A percentile compares a stretch with the other conserved stretches of the same genome.
Conservation (phyloP, 805 yeast genomes). For the Huiozyma naganishii region DNA sequence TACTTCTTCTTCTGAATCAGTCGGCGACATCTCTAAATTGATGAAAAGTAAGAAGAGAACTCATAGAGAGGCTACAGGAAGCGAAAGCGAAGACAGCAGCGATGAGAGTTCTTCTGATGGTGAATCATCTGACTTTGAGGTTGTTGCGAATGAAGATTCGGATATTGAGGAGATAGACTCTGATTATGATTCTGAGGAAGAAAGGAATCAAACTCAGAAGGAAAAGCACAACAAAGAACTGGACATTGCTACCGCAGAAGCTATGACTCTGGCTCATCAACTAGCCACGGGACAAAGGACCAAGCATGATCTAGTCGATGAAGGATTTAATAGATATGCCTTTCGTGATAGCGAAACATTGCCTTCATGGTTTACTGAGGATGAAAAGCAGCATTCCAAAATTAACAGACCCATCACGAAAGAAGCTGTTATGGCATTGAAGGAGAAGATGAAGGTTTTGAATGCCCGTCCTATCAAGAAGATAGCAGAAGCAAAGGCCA, state of each 20-base stretch:
- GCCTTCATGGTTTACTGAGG: constrained; percentile 97
- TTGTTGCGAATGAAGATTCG: constrained; percentile 35
- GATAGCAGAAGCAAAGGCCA: constrained; percentile 94
- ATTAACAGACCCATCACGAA: constrained; percentile 87
- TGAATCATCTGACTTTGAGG: constrained; percentile 33
- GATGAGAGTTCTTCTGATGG: constrained; percentile 16
- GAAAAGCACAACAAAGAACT: constrained; percentile 50
- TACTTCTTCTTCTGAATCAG: constrained; percentile 10
- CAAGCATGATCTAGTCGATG: constrained; percentile 79
- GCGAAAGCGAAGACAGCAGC: constrained; percentile 8
- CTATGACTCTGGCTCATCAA: constrained; percentile 97
- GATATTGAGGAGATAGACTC: constrained; percentile 28
- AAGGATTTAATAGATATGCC: constrained; percentile 84
- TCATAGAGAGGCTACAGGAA: constrained; percentile 10
- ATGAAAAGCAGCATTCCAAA: constrained; percentile 79
- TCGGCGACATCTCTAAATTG: constrained; percentile 12
- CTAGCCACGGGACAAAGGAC: constrained; percentile 81
- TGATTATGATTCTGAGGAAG: constrained; percentile 45
- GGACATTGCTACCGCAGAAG: constrained; percentile 85
- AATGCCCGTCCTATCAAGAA: constrained; percentile 98
- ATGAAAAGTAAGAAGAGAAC: constrained; percentile 8
- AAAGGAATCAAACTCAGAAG: constrained; percentile 32
- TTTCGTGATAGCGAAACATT: constrained; percentile 84
- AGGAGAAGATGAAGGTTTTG: constrained; percentile 64
- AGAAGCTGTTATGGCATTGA: constrained; percentile 74